These are phyloP conservation scores for Senecio squalidus DNA, from an alignment of 140 eudicot species.

Conservation along the genomic window DNA sequence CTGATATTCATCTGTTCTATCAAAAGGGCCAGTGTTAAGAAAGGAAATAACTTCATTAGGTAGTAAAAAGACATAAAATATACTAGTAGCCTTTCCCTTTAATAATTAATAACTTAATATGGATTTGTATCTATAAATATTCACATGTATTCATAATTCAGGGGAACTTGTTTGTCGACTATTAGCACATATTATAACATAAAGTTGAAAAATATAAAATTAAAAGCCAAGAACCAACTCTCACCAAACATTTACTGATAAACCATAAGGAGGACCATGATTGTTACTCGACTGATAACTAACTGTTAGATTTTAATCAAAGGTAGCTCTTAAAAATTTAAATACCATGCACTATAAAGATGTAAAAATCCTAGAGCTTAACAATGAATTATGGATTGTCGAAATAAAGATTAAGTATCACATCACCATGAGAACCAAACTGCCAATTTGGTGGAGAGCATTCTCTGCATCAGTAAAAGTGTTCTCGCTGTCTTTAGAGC, in stretches of 20 bases:
- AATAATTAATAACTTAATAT: not conserved
- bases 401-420: not conserved
- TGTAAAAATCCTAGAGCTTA: not conserved
- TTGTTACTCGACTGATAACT: not conserved
- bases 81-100: conserved; percentile 4
- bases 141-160: conserved; percentile 1
- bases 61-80: conserved; percentile 11
- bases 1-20: conserved; percentile 40
- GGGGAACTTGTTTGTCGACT: not conserved
- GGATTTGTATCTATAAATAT: conserved; percentile 2
- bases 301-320: not conserved
- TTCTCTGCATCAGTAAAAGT: conserved; percentile 71
- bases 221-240: not conserved
- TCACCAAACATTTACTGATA: not conserved
- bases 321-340: not conserved
- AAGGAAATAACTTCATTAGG: conserved; percentile 21
- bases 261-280: conserved; percentile 4
- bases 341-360: not conserved
- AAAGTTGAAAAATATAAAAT: not conserved
- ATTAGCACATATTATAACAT: conserved; percentile 5
- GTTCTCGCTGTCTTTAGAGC: conserved; percentile 68
- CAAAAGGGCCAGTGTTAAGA: conserved; percentile 28
- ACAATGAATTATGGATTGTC: not conserved
- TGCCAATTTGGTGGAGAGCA: conserved; percentile 85
- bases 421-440: conserved; percentile 71